A percentile compares a stretch with the other conserved stretches of the same genome.
Evolutionary conservation across 495 filamentous ascomycete species (phyloP).

Genomic region (Talaromyces ruber): DNA sequence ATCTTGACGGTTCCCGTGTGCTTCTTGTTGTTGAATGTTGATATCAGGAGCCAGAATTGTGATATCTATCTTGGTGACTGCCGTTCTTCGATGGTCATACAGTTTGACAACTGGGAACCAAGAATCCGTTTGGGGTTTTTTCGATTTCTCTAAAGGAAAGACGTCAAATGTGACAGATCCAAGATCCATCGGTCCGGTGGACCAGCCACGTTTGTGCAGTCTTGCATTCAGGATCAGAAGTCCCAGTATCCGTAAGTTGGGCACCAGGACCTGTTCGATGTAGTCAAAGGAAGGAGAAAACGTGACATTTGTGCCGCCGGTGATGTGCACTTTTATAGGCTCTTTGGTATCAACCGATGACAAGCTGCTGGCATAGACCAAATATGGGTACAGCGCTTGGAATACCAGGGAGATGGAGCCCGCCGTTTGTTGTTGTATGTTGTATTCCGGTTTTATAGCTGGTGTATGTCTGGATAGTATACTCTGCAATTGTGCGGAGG

Average conservation of each 20-base stretch:
- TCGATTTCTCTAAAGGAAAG: conserved; percentile 31
- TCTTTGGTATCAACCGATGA: conserved; percentile 18
- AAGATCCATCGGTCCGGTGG: conserved; percentile 41
- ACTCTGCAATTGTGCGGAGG: neutral
- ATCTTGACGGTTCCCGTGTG: conserved; percentile 1
- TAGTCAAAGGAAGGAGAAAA: conserved; percentile 72
- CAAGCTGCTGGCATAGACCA: conserved; percentile 47
- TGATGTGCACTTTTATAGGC: conserved; percentile 50
- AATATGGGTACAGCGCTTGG: conserved; percentile 73
- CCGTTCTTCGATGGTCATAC: conserved; percentile 26
- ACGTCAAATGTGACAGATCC: conserved; percentile 55
- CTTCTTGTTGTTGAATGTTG: neutral
- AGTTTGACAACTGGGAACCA: conserved; percentile 39
- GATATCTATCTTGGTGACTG: conserved; percentile 50
- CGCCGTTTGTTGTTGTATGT: conserved; percentile 23
- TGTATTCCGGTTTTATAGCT: conserved; percentile 17
- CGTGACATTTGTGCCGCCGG: conserved; percentile 71
- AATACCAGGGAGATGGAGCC: conserved; percentile 59
- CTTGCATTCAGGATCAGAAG: conserved; percentile 46
- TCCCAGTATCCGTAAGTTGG: conserved; percentile 56
- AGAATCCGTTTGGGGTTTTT: conserved; percentile 7
- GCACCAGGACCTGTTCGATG: conserved; percentile 63
- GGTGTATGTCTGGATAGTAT: neutral
- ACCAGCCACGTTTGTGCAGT: conserved; percentile 61
- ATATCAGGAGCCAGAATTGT: conserved; percentile 46